Evolutionary conservation across 176 grass and related monocot genomes (phyloP).

Genomic region (Musa troglodytarum): DNA sequence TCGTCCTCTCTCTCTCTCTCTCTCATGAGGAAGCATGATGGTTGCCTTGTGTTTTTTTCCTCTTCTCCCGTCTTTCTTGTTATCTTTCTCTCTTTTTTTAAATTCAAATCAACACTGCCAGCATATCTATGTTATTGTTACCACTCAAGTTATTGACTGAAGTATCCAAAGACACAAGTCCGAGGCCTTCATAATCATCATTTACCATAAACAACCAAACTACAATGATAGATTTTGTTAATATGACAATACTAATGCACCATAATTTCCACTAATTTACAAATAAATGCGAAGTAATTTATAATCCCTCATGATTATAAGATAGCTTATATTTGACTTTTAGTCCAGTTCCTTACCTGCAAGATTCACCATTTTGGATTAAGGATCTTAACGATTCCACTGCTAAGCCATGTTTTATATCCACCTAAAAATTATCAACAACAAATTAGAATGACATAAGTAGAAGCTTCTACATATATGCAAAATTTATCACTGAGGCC

Average conservation of each 20-base stretch:
- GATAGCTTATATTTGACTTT: background rate
- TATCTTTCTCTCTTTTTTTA: too few species aligned
- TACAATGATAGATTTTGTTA: background rate
- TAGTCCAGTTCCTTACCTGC: constrained; percentile 33
- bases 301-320: background rate
- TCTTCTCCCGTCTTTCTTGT: too few species aligned
- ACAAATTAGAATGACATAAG: constrained; percentile 21
- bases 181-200: background rate
- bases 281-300: background rate
- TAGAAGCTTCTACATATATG: background rate
- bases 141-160: too few species aligned
- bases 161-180: background rate
- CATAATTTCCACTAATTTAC: background rate
- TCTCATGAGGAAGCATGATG: too few species aligned
- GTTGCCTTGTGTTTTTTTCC: too few species aligned
- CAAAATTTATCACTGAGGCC: background rate
- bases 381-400: constrained; percentile 62
- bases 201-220: background rate
- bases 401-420: constrained; percentile 75
- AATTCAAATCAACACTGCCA: too few species aligned
- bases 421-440: constrained; percentile 42
- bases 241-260: background rate
- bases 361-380: constrained; percentile 62
- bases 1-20: too few species aligned
- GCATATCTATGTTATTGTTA: too few species aligned